A percentile compares a stretch with the other conserved stretches of the same genome.
phyloP scores from a whole-genome alignment of 176 grass and related monocot genomes.

The Luzula sylvatica region DNA sequence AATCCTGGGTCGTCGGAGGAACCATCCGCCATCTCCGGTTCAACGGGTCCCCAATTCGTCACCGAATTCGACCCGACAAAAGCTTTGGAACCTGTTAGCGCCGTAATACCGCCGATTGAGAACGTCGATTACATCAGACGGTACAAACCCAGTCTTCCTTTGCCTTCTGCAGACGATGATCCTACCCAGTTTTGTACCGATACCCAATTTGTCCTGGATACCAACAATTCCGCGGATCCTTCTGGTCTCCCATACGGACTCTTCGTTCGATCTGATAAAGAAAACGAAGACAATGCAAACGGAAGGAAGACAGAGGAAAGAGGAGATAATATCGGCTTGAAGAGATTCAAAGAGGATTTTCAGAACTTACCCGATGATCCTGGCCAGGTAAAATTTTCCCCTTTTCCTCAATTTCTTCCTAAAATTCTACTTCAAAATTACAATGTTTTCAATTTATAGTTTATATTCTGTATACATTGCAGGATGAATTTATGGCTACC shows the following conservation, averaged over 20 bases:
- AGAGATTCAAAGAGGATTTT: conserved; percentile 71
- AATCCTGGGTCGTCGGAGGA: not conserved
- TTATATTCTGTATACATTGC: not conserved
- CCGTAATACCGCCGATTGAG: conserved; percentile 65
- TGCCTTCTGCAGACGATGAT: conserved; percentile 70
- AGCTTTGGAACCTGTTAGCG: conserved; percentile 30
- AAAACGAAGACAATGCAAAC: conserved; percentile 8
- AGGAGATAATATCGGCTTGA: conserved; percentile 43
- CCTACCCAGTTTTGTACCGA: conserved; percentile 34
- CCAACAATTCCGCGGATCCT: conserved; percentile 46
- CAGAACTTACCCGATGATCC: conserved; percentile 56
- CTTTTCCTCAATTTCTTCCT: not conserved
- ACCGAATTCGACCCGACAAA: conserved; percentile 71
- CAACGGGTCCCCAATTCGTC: conserved; percentile 44
- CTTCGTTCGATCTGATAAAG: conserved; percentile 29
- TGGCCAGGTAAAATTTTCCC: conserved; percentile 16
- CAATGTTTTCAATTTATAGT: not conserved
- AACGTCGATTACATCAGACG: conserved; percentile 50
- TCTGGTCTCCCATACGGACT: conserved; percentile 59
- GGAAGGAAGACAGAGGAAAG: not conserved
- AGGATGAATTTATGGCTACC: conserved; percentile 60
- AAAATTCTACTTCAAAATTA: not conserved
- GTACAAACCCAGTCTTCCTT: conserved; percentile 43
- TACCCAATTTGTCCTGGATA: conserved; percentile 66
- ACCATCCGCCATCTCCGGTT: not conserved